Base-by-base conservation (phyloP, 805 yeast genomes). In the Ogataea methanolica region DNA sequence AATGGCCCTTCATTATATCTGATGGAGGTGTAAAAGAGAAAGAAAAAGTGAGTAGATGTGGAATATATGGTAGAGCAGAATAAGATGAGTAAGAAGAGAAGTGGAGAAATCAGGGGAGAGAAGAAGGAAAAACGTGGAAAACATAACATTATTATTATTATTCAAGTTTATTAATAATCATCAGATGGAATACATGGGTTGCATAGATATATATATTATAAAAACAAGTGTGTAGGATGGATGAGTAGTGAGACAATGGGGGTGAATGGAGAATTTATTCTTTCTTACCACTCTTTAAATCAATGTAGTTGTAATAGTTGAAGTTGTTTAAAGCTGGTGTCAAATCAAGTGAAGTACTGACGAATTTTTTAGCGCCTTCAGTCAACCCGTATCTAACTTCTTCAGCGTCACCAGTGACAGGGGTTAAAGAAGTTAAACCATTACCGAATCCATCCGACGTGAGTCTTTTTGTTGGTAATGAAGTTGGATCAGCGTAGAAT, bases 341-440 rank as follows among this genome's bases (percentile, higher is more conserved):
- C 42, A 66, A 53, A 26, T 59, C 65, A 37, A 64, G 47, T 6
- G 65, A 58, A 14, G 62, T 55, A 45, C 56, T 57, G 33, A 63
- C 67, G 45, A 65, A 63, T 45, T 54, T 61, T 43, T 58, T 56
- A 7, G 68, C 63, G 41, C 59, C 59, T 47, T 63, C 65, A n/a
- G 60, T 52, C 36, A 62, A 50, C 31, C 58, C 57, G 38, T 59
- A 49, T 37, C 60, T 61, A n/a, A 62, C 56, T 23, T 49, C 45
- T 36, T 54, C 60, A 41, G 48, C 51, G 31, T 48, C 54, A 15
- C 51, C 46, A 17, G 53, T 42, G 39, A 40, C 39, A 14, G 64
- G 63, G 29, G 62, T 59, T 46, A 59, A 50, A 14, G 59, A 56
- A 6, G 57, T 60, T 8, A 61, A 36, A 11, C 47, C 55, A 45